phyloP scores from a whole-genome alignment of 768 basidiomycete genomes.

The Botryobasidium botryosum region DNA sequence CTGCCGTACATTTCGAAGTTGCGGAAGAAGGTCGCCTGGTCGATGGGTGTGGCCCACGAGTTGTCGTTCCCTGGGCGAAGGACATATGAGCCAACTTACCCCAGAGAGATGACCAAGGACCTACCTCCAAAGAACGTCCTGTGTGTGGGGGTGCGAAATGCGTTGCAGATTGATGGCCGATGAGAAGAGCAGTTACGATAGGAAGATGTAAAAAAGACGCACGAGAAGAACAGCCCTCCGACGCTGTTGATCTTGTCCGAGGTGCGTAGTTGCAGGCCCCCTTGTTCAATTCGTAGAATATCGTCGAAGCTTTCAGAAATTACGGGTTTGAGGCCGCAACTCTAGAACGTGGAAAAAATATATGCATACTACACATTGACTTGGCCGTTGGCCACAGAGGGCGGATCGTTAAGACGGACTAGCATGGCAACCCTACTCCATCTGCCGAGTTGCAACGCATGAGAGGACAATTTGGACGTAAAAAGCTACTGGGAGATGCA shows the following conservation, averaged over 20 bases:
- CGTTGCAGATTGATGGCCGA: too few species aligned
- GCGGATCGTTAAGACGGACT: slow-evolving; percentile 60
- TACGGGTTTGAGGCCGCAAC: background rate
- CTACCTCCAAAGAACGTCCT: slow-evolving; percentile 74
- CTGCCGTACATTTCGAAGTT: slow-evolving; percentile 50
- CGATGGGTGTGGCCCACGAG: slow-evolving; percentile 52
- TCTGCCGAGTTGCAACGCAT: slow-evolving; percentile 18
- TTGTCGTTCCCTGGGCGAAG: slow-evolving; percentile 44
- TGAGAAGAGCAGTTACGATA: too few species aligned
- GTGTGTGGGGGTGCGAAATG: background rate
- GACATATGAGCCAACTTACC: too few species aligned
- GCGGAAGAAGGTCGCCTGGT: slow-evolving; percentile 58
- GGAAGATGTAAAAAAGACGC: slow-evolving; percentile 16
- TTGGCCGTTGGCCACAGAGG: slow-evolving; percentile 54
- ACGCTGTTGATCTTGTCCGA: slow-evolving; percentile 29
- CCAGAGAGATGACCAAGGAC: slow-evolving; percentile 1
- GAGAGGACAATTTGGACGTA: background rate
- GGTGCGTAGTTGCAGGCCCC: slow-evolving; percentile 46
- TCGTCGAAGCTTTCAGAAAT: slow-evolving; percentile 44
- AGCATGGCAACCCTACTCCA: slow-evolving; percentile 61
- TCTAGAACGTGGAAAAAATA: slow-evolving; percentile 7
- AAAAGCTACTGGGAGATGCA: background rate
- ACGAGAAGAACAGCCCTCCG: slow-evolving; percentile 71
- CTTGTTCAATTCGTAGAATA: slow-evolving; percentile 39
- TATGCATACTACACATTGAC: slow-evolving; percentile 43